A percentile compares a stretch with the other conserved stretches of the same genome.
Evolutionary conservation across 371 early-diverging fungal species (phyloP).

Genomic region (Catenaria anguillulae): DNA sequence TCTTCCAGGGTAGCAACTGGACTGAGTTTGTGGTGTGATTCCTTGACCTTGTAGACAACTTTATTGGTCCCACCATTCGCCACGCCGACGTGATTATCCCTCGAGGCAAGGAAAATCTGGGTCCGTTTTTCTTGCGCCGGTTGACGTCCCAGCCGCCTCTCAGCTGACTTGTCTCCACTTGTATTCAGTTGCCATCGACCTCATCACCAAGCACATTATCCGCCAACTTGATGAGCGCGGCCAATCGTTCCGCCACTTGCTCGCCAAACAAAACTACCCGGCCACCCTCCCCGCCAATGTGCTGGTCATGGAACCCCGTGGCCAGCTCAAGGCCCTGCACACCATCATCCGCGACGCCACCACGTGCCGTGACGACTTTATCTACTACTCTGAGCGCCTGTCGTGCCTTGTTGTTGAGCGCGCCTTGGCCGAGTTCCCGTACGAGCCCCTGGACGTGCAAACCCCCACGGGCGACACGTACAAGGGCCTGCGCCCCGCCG

Average conservation of each 20-base stretch:
- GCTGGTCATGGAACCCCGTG: constrained; percentile 37
- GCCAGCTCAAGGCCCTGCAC: constrained; percentile 63
- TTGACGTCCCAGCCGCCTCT: neutral
- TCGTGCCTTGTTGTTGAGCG: constrained; percentile 67
- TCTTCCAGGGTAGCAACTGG: no score
- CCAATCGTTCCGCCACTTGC: constrained; percentile 33
- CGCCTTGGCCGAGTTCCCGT: constrained; percentile 48
- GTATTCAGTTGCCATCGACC: constrained; percentile 62
- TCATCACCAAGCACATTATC: constrained; percentile 71
- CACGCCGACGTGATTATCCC: constrained; percentile 53
- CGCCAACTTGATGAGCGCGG: constrained; percentile 61
- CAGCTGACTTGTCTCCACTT: neutral
- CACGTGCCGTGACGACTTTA: constrained; percentile 63
- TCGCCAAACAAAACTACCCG: constrained; percentile 7
- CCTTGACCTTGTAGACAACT: no score
- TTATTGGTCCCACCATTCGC: constrained; percentile 74
- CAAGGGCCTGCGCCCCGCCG: constrained; percentile 31
- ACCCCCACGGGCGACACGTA: constrained; percentile 50
- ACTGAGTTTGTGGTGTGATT: no score
- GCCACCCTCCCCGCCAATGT: constrained; percentile 33
- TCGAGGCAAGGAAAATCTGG: constrained; percentile 5
- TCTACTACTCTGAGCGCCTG: constrained; percentile 75
- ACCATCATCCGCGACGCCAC: constrained; percentile 57
- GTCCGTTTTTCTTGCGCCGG: constrained; percentile 24
- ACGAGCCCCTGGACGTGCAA: constrained; percentile 24